A percentile compares a stretch with the other conserved stretches of the same genome.
Evolutionary conservation across 768 basidiomycete species (phyloP).

Genomic region (Rickenella mellea): DNA sequence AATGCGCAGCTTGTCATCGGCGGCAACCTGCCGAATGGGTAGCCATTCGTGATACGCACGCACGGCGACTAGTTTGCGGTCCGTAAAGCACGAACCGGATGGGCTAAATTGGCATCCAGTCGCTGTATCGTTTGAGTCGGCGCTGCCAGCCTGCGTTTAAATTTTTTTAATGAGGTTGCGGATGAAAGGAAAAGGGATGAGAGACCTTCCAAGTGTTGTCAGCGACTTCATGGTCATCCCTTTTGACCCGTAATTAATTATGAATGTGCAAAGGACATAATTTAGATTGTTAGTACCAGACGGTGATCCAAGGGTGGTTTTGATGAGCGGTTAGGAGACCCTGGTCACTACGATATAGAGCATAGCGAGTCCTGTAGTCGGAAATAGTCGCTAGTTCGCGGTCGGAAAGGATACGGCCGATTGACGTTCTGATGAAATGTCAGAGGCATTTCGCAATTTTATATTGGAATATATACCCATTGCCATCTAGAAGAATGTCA

Average conservation of each 20-base stretch:
- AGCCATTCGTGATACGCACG: conserved; percentile 17
- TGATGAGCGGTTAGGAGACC: conserved; percentile 40
- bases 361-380: conserved; percentile 43
- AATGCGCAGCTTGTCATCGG: conserved; percentile 19
- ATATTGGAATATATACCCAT: background rate
- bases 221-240: conserved; percentile 17
- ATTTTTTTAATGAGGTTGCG: too few species aligned
- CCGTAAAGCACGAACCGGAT: conserved; percentile 14
- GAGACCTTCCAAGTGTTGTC: conserved; percentile 19
- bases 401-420: conserved; percentile 41
- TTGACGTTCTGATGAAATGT: conserved; percentile 24
- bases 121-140: conserved; percentile 18
- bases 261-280: background rate
- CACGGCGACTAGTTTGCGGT: conserved; percentile 19
- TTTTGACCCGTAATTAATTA: background rate
- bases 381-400: conserved; percentile 46
- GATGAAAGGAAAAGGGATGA: conserved; percentile 16
- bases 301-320: conserved; percentile 44
- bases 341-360: conserved; percentile 43
- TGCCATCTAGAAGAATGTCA: conserved; percentile 16
- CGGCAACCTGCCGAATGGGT: conserved; percentile 20
- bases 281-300: conserved; percentile 31
- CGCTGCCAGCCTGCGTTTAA: conserved; percentile 8
- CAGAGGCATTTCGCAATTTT: background rate
- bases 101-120: conserved; percentile 10